These are phyloP conservation scores for Erigeron philadelphicus DNA, from an alignment of 140 eudicot genomes.

Conservation along the genomic window DNA sequence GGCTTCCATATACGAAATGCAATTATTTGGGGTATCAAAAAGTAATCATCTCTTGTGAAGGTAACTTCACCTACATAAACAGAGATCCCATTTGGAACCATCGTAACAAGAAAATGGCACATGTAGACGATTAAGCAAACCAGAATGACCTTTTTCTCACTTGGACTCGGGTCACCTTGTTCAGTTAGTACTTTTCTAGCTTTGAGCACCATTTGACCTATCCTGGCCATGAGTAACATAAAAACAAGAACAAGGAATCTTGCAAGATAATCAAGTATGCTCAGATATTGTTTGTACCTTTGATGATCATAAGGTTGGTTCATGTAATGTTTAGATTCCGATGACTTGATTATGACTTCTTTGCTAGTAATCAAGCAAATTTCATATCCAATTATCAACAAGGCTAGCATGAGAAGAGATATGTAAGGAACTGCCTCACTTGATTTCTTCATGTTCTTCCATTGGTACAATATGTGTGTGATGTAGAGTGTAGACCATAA, in stretches of 20 bases:
- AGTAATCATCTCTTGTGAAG: neutral
- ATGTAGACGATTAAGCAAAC: neutral
- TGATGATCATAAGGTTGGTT: slow-evolving; percentile 22
- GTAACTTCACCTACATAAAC: neutral
- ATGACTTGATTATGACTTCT: slow-evolving; percentile 21
- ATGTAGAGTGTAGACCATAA: slow-evolving; percentile 7
- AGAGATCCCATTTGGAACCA: neutral
- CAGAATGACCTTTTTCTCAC: slow-evolving; percentile 27
- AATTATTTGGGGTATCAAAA: slow-evolving; percentile 20
- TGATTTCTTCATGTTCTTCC: slow-evolving; percentile 22
- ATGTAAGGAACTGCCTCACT: slow-evolving; percentile 23
- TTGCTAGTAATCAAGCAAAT: neutral
- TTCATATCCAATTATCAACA: slow-evolving; percentile 27
- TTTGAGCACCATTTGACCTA: slow-evolving; percentile 24
- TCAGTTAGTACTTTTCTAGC: slow-evolving; percentile 19
- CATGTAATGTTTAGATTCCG: slow-evolving; percentile 23
- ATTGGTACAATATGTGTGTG: slow-evolving; percentile 26
- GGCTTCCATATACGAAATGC: slow-evolving; percentile 25
- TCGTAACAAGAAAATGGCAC: slow-evolving; percentile 5
- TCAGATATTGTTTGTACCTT: slow-evolving; percentile 11
- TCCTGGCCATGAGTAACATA: slow-evolving; percentile 22
- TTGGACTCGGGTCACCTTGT: slow-evolving; percentile 16
- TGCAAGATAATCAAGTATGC: slow-evolving; percentile 9
- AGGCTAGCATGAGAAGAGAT: slow-evolving; percentile 19
- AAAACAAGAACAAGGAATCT: slow-evolving; percentile 30